Evolutionary conservation across 352 stramenopile species (phyloP).

Genomic region (Phytophthora capsici): DNA sequence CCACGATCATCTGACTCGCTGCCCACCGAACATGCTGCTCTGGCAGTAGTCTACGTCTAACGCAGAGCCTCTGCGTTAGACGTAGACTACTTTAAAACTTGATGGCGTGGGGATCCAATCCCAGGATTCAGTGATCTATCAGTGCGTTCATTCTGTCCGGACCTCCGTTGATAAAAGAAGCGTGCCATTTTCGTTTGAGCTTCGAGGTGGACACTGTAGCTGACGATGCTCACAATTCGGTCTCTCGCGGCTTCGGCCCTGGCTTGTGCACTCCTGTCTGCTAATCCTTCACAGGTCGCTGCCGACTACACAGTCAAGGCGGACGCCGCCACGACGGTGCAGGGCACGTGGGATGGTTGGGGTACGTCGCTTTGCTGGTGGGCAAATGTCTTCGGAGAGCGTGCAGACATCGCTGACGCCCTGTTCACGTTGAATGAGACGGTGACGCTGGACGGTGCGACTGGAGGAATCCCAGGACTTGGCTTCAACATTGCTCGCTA

Average conservation of each 20-base stretch:
- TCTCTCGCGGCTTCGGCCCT: conserved; percentile 27
- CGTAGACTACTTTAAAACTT: no score
- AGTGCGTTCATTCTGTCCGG: conserved; percentile 4
- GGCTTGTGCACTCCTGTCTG: conserved; percentile 21
- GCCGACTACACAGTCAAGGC: conserved; percentile 37
- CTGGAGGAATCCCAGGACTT: conserved; percentile 40
- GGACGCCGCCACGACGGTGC: conserved; percentile 24
- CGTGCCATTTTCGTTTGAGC: conserved; percentile 22
- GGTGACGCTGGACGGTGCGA: conserved; percentile 32
- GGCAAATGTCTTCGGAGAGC: conserved; percentile 61
- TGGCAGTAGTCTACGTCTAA: no score
- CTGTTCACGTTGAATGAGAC: conserved; percentile 57
- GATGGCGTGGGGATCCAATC: conserved; percentile 5
- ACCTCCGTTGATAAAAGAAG: background rate
- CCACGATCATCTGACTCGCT: conserved; percentile 14
- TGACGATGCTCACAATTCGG: conserved; percentile 27
- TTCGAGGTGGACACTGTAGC: background rate
- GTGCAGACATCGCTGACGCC: conserved; percentile 51
- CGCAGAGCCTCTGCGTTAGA: no score
- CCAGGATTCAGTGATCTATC: conserved; percentile 2
- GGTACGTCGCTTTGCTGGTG: conserved; percentile 69
- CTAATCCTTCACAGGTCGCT: conserved; percentile 10
- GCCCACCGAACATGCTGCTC: conserved; percentile 1
- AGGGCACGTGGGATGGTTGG: conserved; percentile 54
- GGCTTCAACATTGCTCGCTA: conserved; percentile 67